Evolutionary conservation across 495 filamentous ascomycete species (phyloP), one percentile per base, ranked within the genome.

Genomic region (Parmelia sp.): DNA sequence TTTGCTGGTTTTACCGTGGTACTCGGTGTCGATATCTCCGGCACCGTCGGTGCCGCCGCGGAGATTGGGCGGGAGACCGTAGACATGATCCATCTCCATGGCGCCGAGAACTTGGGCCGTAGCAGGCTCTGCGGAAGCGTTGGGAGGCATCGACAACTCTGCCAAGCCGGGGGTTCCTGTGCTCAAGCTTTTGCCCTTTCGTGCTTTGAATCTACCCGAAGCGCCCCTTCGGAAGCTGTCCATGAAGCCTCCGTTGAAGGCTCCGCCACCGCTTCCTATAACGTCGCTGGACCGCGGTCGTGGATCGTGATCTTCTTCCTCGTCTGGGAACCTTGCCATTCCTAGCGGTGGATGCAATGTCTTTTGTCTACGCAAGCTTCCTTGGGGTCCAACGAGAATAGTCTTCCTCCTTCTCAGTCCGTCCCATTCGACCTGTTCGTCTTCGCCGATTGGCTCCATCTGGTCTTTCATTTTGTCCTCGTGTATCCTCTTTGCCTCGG

Each of bases 341-440:
- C 94, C 93, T 10, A 96, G 75, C 1, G 94, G 94, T 23, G 90
- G 91, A 67, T 94, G 88, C 3, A 83, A 75, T 6, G 82, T 86
- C 69, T 80, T 82, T 69, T 60, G 77, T 45, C 69, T 76, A 68
- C 69, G 66, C 21, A 74, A 66, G 68, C 49, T 74, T 39, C 61
- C 61, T 33, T 78, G 3, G 71, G 75, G 15, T 74, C 77, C 25
- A 25, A 81, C 80, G 45, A 87, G 63, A 15, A 87, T 80, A 14
- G 94, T 97, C 71, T 85, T 89, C 60, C 94, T 84, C 64, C 94
- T 81, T 68, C 91, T 83, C 62, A 98, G 79, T 27, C 94, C 94
- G 78, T 97, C 94, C 91, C 91, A 98, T 76, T 98, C 91, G 60
- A 90, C 84, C 37, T 86, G 76, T 65, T 90, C 88, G 63, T 90